Evolutionary conservation across 1,139 yeast genomes (phyloP).

Genomic region (Magnusiomyces clavatus): DNA sequence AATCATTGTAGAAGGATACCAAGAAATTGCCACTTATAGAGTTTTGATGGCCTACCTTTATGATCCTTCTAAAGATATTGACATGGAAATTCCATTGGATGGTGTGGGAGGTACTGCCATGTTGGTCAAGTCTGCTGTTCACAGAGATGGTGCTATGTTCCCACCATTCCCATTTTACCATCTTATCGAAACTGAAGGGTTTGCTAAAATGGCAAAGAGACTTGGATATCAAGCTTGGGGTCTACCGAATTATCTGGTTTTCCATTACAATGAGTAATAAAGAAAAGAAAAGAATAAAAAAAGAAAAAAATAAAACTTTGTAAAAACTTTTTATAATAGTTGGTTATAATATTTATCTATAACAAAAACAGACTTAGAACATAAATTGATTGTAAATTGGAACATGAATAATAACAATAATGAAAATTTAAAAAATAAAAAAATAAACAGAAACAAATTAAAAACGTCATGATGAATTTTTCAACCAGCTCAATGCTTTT

Average conservation of each 20-base stretch:
- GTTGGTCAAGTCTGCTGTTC: constrained; percentile 92
- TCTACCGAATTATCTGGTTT: constrained; percentile 87
- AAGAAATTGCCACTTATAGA: constrained; percentile 88
- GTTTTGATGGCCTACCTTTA: constrained; percentile 91
- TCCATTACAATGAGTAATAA: constrained; percentile 37
- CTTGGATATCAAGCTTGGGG: constrained; percentile 88
- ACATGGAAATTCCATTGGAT: constrained; percentile 68
- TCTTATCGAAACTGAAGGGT: constrained; percentile 94
- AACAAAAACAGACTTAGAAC: neutral
- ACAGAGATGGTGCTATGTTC: constrained; percentile 98
- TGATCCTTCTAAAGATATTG: constrained; percentile 52
- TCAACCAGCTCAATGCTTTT: no score
- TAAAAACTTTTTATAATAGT: no score
- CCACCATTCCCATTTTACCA: constrained; percentile 97
- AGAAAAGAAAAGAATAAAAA: no score
- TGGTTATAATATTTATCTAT: neutral
- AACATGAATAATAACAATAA: neutral
- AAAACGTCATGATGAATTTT: no score
- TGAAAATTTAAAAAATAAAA: no score
- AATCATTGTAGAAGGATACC: constrained; percentile 82
- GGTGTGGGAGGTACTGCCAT: constrained; percentile 98
- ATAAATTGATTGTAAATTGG: neutral
- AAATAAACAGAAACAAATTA: no score
- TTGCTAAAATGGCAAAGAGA: constrained; percentile 95
- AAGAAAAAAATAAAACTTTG: no score